Evolutionary conservation across 2,329 filamentous ascomycete species (phyloP).

Genomic region (Intubia oerlemansii): DNA sequence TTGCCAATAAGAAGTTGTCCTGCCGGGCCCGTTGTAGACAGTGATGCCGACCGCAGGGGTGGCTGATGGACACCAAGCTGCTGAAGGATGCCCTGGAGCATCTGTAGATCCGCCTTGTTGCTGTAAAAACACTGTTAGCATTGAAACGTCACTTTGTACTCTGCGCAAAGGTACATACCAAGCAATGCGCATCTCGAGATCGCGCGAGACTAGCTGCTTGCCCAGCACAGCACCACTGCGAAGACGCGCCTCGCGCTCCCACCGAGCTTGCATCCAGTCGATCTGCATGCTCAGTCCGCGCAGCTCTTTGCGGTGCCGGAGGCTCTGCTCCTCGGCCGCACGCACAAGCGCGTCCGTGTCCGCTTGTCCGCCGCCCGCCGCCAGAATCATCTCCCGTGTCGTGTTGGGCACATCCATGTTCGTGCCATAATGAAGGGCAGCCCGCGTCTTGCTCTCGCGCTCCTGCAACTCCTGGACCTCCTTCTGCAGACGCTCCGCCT

Average conservation of each 20-base stretch:
- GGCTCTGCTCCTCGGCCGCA: constrained; percentile 39
- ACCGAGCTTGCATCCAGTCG: constrained; percentile 67
- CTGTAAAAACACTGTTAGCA: constrained; percentile 26
- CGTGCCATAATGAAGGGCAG: constrained; percentile 8
- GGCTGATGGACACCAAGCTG: constrained; percentile 17
- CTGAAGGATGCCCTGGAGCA: constrained; percentile 68
- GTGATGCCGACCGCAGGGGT: constrained; percentile 1
- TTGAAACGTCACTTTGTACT: no score
- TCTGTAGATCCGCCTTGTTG: constrained; percentile 75
- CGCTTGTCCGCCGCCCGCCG: constrained; percentile 15
- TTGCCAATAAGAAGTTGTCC: no score
- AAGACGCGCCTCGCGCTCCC: constrained; percentile 61
- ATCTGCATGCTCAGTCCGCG: constrained; percentile 76
- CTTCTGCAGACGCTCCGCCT: constrained; percentile 30
- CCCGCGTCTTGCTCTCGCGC: constrained; percentile 16
- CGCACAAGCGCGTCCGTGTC: constrained; percentile 38
- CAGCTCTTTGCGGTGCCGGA: constrained; percentile 52
- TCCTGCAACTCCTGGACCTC: constrained; percentile 26
- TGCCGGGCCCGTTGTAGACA: neutral
- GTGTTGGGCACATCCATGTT: constrained; percentile 3
- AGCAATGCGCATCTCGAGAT: constrained; percentile 66
- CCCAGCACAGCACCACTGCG: constrained; percentile 64
- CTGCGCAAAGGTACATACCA: constrained; percentile 53
- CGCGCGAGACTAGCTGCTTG: constrained; percentile 63
- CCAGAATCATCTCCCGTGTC: constrained; percentile 6